Conservation (phyloP, 2,329 filamentous ascomycete species). For the Pyrenochaeta sp. region DNA sequence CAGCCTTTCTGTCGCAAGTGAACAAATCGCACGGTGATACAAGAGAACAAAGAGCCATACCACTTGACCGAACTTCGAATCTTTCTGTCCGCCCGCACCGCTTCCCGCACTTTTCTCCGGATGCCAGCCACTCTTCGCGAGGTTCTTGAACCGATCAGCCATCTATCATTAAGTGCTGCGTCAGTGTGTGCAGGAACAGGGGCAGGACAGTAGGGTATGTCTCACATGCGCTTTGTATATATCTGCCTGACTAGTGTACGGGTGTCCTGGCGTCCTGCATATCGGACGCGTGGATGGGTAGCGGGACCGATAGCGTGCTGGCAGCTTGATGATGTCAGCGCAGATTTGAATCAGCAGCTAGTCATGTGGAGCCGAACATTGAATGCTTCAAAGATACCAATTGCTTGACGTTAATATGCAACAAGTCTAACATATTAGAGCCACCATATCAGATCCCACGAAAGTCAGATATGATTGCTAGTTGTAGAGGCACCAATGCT, state of each 20-base stretch:
- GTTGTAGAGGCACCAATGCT: neutral
- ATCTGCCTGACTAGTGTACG: neutral
- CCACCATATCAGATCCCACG: neutral
- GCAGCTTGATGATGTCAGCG: neutral
- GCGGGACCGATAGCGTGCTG: neutral
- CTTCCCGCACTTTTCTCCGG: slow-evolving; percentile 41
- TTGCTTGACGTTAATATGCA: no score
- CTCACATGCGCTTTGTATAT: neutral
- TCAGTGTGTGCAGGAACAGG: neutral
- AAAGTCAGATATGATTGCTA: neutral
- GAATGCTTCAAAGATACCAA: no score
- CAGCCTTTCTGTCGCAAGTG: slow-evolving; percentile 60
- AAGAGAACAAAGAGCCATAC: slow-evolving; percentile 58
- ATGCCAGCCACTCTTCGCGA: slow-evolving; percentile 61
- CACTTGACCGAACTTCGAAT: slow-evolving; percentile 63
- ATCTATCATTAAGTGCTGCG: neutral
- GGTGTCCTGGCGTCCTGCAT: neutral
- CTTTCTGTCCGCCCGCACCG: slow-evolving; percentile 38
- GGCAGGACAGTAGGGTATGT: neutral
- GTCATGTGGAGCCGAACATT: neutral
- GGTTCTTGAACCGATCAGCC: slow-evolving; percentile 35
- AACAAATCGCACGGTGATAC: slow-evolving; percentile 2
- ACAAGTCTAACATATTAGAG: no score
- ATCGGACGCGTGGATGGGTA: neutral
- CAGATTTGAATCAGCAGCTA: no score